Conservation (phyloP, 257 asterid genomes). For the Dorcoceras hygrometricum region DNA sequence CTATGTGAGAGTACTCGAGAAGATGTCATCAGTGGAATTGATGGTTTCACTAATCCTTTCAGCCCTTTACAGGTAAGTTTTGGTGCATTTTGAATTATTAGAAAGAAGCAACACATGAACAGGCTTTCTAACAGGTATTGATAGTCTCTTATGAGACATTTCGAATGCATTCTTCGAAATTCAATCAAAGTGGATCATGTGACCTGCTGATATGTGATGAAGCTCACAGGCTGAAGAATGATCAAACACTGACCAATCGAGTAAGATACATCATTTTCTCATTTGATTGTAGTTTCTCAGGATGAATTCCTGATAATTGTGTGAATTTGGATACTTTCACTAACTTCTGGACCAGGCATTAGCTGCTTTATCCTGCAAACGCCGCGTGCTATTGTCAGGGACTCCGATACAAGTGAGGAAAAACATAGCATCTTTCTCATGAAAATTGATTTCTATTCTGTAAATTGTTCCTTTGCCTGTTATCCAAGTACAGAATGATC, state of each 20-base stretch:
- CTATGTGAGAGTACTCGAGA: slow-evolving; percentile 92
- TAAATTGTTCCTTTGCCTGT: slow-evolving; percentile 17
- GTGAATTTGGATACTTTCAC: slow-evolving; percentile 26
- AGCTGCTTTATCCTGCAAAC: slow-evolving; percentile 85
- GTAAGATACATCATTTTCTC: slow-evolving; percentile 44
- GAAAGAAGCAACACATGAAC: slow-evolving; percentile 18
- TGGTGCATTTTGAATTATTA: slow-evolving; percentile 24
- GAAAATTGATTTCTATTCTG: slow-evolving; percentile 17
- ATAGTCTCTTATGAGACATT: slow-evolving; percentile 96
- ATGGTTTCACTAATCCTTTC: slow-evolving; percentile 50
- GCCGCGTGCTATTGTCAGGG: slow-evolving; percentile 87
- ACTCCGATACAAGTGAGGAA: slow-evolving; percentile 96
- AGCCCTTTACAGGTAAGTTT: slow-evolving; percentile 61
- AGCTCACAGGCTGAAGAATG: slow-evolving; percentile 97
- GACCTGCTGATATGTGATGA: slow-evolving; percentile 97
- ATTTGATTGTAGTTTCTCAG: slow-evolving; percentile 20
- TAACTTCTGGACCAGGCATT: slow-evolving; percentile 61
- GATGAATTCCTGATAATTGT: slow-evolving; percentile 19
- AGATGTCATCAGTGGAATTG: slow-evolving; percentile 78
- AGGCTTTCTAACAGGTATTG: slow-evolving; percentile 53
- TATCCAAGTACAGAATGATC: slow-evolving; percentile 67
- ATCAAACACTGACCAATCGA: slow-evolving; percentile 93
- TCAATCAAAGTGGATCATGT: slow-evolving; percentile 72
- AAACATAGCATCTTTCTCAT: slow-evolving; percentile 21
- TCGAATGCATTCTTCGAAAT: slow-evolving; percentile 86